Evolutionary conservation across 345 rosid species (phyloP), one percentile per base, ranked within the genome.

Genomic region (Sonneratia caseolaris): DNA sequence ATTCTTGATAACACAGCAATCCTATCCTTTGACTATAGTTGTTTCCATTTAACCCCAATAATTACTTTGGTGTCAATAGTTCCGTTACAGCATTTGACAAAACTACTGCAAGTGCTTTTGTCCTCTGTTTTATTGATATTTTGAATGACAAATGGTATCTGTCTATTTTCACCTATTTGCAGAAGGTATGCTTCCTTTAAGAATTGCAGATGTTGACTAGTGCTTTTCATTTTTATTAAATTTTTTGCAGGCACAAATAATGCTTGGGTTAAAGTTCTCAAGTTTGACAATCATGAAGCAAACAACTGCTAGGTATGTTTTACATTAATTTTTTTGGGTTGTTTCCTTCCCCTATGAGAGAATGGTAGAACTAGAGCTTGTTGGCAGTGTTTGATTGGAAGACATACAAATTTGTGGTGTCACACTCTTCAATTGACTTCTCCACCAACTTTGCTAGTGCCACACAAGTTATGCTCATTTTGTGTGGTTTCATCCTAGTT

Each of bases 241-340:
- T 22, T 73, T 70, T 74, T 74, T 80, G 57, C 88, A 89, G 96
- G 90, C 68, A 7, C 86, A 76, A 71, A 81, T 83, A 72, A 73
- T 81, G 22, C 81, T 91, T 55, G 97, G 98, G 82, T 78, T 91
- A 73, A 84, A 82, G 83, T 84, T 93, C 81, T 86, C 94, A 75
- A 88, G 94, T 87, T 91, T 93, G 86, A 88, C 88, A 38, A 78
- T 89, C 71, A 85, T 83, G 76, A 89, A 87, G 82, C 97, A 91
- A 82, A 85, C 77, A 79, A 75, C 80, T 55, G 80, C 81, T 77
- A 87, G 98, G 98, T 93, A 89, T 81, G 79, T 70, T 79, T 75
- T 77, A 78, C 36, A 55, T 48, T 73, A 48, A 78, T 68, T 61
- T 57, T 53, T 6, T 53, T 42, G 45, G 5, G 7, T 18, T 21